phyloP scores from a whole-genome alignment of 2,329 filamentous ascomycete species.

The Xylariaceae sp. region DNA sequence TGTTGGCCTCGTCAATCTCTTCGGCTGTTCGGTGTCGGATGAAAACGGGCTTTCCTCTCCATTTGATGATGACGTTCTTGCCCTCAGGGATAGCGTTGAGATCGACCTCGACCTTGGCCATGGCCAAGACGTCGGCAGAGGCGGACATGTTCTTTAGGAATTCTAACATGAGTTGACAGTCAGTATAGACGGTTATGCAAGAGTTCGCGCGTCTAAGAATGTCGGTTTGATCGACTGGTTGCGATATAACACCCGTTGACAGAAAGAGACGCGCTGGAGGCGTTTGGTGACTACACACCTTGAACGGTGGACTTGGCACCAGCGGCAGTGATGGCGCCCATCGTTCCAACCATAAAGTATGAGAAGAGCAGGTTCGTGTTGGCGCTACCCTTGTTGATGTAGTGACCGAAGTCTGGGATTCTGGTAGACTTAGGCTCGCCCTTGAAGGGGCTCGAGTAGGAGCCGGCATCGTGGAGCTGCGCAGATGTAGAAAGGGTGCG shows the following conservation, averaged over 20 bases:
- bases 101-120: constrained; percentile 99
- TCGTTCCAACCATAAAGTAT: constrained; percentile 98
- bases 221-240: not conserved
- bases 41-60: constrained; percentile 99
- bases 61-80: constrained; percentile 99
- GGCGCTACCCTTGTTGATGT: constrained; percentile 73
- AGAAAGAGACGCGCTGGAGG: not conserved
- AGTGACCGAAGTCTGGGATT: constrained; percentile 90
- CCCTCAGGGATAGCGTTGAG: constrained; percentile 92
- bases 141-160: constrained; percentile 99
- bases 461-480: constrained; percentile 52
- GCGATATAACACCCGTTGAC: not conserved
- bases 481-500: constrained; percentile 64
- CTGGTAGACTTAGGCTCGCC: constrained; percentile 64
- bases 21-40: constrained; percentile 94
- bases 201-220: not conserved
- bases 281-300: constrained; percentile 66
- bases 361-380: constrained; percentile 84
- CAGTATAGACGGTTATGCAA: constrained; percentile 29
- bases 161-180: constrained; percentile 62
- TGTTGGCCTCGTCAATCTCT: constrained; percentile 95
- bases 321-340: constrained; percentile 89
- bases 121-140: constrained; percentile 96
- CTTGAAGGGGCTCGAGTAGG: constrained; percentile 69
- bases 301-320: constrained; percentile 98